Conservation (phyloP, 2,329 filamentous ascomycete species). For the Fusarium udum region DNA sequence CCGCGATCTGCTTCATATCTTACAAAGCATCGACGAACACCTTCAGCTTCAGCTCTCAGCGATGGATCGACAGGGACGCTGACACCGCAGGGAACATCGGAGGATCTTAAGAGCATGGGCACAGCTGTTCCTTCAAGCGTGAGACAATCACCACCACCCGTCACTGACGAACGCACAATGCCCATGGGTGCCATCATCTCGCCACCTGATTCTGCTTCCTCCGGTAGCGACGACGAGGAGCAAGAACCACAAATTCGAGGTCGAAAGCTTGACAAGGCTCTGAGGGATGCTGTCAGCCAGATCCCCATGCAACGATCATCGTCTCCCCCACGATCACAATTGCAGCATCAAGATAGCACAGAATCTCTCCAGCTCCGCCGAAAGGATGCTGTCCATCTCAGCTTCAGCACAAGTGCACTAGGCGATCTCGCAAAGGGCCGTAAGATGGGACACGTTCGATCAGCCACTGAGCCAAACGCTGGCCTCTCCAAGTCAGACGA, state of each 20-base stretch:
- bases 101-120: constrained; percentile 57
- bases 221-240: constrained; percentile 89
- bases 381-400: constrained; percentile 53
- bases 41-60: constrained; percentile 52
- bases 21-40: constrained; percentile 69
- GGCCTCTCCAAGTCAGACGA: constrained; percentile 57
- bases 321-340: constrained; percentile 58
- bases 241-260: constrained; percentile 59
- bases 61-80: constrained; percentile 49
- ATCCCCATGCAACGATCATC: constrained; percentile 63
- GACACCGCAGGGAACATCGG: constrained; percentile 61
- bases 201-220: constrained; percentile 84
- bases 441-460: constrained; percentile 61
- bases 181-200: constrained; percentile 88
- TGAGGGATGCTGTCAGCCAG: constrained; percentile 84
- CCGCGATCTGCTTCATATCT: constrained; percentile 74
- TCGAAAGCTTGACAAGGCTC: constrained; percentile 67
- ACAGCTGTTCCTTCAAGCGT: constrained; percentile 59
- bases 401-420: constrained; percentile 59
- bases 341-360: constrained; percentile 56
- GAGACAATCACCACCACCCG: constrained; percentile 84
- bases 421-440: constrained; percentile 54
- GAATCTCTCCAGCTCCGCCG: constrained; percentile 50
- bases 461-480: constrained; percentile 64
- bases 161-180: constrained; percentile 76